These are phyloP conservation scores for Escovopsis sp. DNA, from an alignment of 2,329 filamentous ascomycete genomes.

Conservation along the genomic window DNA sequence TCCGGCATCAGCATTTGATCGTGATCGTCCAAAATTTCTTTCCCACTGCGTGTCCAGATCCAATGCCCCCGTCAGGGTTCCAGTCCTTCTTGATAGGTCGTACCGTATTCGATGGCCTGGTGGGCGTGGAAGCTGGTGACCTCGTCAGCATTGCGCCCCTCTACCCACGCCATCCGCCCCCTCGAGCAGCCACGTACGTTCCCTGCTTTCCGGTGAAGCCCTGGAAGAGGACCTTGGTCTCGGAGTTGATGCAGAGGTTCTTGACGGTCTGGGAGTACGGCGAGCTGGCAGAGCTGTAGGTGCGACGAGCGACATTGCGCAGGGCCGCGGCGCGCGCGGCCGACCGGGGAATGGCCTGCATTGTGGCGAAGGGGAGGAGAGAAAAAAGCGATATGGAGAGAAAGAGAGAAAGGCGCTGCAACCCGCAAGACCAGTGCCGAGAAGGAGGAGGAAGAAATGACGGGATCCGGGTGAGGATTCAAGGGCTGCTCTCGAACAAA, in stretches of 20 bases:
- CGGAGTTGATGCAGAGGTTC: constrained; percentile 83
- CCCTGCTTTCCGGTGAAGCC: constrained; percentile 96
- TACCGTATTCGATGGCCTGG: constrained; percentile 98
- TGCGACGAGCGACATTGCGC: constrained; percentile 50
- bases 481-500: too few species aligned
- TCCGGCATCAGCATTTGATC: constrained; percentile 11
- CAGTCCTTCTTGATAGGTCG: constrained; percentile 10
- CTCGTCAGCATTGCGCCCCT: background rate
- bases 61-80: background rate
- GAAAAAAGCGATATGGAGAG: constrained; percentile 6
- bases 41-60: constrained; percentile 6
- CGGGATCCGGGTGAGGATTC: too few species aligned
- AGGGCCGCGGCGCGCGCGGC: constrained; percentile 53
- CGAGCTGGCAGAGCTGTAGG: constrained; percentile 57
- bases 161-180: background rate
- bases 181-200: constrained; percentile 49
- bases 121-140: constrained; percentile 75
- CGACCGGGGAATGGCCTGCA: constrained; percentile 72
- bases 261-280: constrained; percentile 59
- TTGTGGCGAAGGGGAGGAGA: constrained; percentile 22
- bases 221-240: constrained; percentile 94
- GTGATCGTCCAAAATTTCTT: too few species aligned
- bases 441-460: too few species aligned
- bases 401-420: background rate
- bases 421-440: too few species aligned